Evolutionary conservation across 2,329 filamentous ascomycete genomes (phyloP).

Genomic region (Lachnellula hyalina): DNA sequence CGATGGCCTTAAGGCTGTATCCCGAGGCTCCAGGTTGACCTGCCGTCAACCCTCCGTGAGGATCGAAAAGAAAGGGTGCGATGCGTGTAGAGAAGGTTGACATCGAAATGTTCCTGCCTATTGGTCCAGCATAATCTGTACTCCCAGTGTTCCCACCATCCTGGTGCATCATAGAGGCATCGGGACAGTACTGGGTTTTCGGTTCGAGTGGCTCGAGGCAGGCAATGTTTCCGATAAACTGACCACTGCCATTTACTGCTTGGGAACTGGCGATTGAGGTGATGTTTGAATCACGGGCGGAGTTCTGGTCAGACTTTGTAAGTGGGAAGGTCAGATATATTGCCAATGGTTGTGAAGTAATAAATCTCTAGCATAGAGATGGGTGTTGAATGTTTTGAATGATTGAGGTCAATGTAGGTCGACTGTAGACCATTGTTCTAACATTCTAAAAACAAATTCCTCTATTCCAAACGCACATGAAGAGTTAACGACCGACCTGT

Average conservation of each 20-base stretch:
- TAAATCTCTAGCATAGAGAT: too few species aligned
- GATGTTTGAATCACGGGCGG: background rate
- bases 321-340: too few species aligned
- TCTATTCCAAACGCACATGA: too few species aligned
- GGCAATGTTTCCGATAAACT: background rate
- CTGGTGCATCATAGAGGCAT: background rate
- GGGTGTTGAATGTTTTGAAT: too few species aligned
- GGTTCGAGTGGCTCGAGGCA: background rate
- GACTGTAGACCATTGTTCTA: too few species aligned
- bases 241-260: background rate
- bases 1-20: background rate
- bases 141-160: background rate
- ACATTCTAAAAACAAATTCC: too few species aligned
- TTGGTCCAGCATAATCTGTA: background rate
- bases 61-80: background rate
- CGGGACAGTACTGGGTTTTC: constrained; percentile 1
- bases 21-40: background rate
- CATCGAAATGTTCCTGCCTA: background rate
- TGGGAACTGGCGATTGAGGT: background rate
- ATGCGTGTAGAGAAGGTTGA: background rate
- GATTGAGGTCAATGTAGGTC: too few species aligned
- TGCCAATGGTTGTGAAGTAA: too few species aligned
- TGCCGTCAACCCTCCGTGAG: background rate
- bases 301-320: too few species aligned
- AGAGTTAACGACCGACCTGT: too few species aligned